Conservation (phyloP, 106 monocot species). For the Hemerocallis citrina region DNA sequence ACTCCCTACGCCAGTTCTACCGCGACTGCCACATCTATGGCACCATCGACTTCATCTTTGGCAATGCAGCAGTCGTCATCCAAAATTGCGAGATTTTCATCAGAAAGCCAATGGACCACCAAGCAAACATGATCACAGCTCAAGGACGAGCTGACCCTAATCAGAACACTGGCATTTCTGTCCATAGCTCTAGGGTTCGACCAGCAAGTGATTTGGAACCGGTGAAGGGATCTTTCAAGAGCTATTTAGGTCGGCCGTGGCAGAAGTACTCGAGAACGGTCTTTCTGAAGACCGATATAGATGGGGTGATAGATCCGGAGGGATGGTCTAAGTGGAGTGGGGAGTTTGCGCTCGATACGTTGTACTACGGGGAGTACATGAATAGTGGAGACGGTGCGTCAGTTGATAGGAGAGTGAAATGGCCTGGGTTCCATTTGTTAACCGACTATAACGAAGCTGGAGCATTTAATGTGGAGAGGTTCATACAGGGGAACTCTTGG, state of each 20-base stretch:
- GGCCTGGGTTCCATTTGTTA: conserved; percentile 6
- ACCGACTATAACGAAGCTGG: not conserved
- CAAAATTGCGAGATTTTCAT: conserved; percentile 7
- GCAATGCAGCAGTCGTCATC: conserved; percentile 5
- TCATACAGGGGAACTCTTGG: conserved; percentile 11
- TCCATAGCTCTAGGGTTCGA: conserved; percentile 2
- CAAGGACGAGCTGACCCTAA: conserved; percentile 8
- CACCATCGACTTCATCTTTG: conserved; percentile 18
- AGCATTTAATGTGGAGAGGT: conserved; percentile 10
- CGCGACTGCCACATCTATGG: conserved; percentile 13
- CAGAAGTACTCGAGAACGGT: conserved; percentile 14
- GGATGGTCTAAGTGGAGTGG: conserved; percentile 9
- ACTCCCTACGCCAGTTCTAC: conserved; percentile 16
- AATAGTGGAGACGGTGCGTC: conserved; percentile 4
- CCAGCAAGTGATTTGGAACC: not conserved
- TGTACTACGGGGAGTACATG: conserved; percentile 19
- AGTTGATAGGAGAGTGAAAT: not conserved
- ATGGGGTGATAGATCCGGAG: conserved; percentile 7
- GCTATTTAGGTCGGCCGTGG: conserved; percentile 16
- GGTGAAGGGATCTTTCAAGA: conserved; percentile 8
- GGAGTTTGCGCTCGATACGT: conserved; percentile 6
- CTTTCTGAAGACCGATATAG: not conserved
- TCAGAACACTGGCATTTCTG: conserved; percentile 8
- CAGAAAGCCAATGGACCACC: not conserved
- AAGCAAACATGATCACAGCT: conserved; percentile 8